phyloP scores from a whole-genome alignment of 768 basidiomycete species.

The Panaeolus papilionaceus region DNA sequence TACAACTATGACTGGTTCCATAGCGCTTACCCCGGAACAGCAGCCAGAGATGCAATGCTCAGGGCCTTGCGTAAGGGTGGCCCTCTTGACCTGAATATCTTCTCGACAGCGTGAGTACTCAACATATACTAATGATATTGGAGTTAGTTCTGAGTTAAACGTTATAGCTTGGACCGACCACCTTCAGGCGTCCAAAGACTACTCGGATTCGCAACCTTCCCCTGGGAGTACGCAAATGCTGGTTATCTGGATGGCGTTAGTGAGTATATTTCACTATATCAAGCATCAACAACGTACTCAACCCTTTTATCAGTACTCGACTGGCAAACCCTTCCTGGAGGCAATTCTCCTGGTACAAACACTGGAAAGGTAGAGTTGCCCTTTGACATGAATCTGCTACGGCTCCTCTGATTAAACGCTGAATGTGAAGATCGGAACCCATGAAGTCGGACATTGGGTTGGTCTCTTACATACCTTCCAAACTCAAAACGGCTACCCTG shows the following conservation, averaged over 20 bases:
- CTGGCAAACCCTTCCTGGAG: conserved; percentile 39
- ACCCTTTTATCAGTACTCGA: conserved; percentile 27
- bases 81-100: conserved; percentile 24
- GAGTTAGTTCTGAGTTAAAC: neutral
- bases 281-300: neutral
- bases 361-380: neutral
- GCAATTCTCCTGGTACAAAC: conserved; percentile 41
- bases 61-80: conserved; percentile 22
- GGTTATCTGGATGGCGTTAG: conserved; percentile 43
- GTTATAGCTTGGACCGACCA: conserved; percentile 13
- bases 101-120: conserved; percentile 38
- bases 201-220: conserved; percentile 54
- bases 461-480: conserved; percentile 50
- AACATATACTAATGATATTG: neutral
- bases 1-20: conserved; percentile 1
- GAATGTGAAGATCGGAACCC: conserved; percentile 41
- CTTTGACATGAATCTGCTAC: conserved; percentile 19
- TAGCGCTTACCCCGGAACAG: neutral
- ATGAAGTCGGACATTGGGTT: conserved; percentile 56
- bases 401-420: conserved; percentile 17
- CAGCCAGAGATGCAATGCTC: conserved; percentile 21
- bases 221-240: conserved; percentile 37
- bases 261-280: neutral
- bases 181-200: conserved; percentile 42
- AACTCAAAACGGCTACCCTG: conserved; percentile 32